These are phyloP conservation scores for Allium fistulosum DNA, from an alignment of 106 monocot species.

Conservation along the genomic window DNA sequence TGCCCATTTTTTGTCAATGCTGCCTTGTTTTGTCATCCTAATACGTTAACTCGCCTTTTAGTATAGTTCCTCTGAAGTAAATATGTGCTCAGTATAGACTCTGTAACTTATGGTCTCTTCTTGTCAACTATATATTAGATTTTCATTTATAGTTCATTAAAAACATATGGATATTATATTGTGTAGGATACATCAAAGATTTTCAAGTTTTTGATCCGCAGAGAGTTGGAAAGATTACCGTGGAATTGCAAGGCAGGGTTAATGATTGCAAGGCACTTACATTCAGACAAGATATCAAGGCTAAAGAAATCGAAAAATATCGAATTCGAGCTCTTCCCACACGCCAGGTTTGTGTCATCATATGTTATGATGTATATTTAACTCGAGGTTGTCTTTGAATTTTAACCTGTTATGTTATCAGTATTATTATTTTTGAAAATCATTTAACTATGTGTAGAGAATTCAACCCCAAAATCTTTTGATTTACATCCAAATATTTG, in stretches of 20 bases:
- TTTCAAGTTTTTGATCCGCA: slow-evolving; percentile 85
- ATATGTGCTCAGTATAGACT: neutral
- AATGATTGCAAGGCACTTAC: slow-evolving; percentile 84
- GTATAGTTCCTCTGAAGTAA: neutral
- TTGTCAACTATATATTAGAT: neutral
- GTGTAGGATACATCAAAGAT: slow-evolving; percentile 85
- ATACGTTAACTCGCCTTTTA: too few relatives aligned
- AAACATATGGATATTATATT: neutral
- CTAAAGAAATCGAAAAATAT: slow-evolving; percentile 68
- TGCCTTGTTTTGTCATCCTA: too few relatives aligned
- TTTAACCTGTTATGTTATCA: neutral
- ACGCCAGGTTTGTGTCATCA: slow-evolving; percentile 42
- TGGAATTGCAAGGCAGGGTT: slow-evolving; percentile 79
- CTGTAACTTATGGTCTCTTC: neutral
- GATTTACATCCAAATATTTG: too few relatives aligned
- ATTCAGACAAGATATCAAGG: slow-evolving; percentile 80
- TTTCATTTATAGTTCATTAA: neutral
- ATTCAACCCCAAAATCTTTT: too few relatives aligned
- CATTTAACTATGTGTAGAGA: too few relatives aligned
- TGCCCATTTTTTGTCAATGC: too few relatives aligned
- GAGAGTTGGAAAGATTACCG: slow-evolving; percentile 86
- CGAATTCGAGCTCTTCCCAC: slow-evolving; percentile 69
- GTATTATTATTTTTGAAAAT: too few relatives aligned
- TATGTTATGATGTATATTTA: neutral
- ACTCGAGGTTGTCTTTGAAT: neutral